These are phyloP conservation scores for Thymus mandschuricus DNA, from an alignment of 257 asterid genomes.

Conservation along the genomic window DNA sequence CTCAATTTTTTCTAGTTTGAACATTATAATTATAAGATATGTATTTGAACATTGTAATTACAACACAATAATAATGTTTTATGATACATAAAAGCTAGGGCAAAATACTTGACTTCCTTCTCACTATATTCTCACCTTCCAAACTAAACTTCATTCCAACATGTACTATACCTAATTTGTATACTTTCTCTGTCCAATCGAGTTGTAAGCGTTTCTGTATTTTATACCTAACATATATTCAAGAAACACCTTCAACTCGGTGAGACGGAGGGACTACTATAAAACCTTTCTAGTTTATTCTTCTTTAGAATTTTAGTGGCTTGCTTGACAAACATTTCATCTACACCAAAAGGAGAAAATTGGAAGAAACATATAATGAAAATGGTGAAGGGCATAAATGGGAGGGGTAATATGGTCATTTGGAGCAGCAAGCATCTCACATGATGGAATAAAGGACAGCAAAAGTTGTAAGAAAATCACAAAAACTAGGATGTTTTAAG, in stretches of 20 bases:
- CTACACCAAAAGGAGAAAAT: too few relatives aligned
- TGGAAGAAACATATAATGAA: not conserved
- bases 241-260: too few relatives aligned
- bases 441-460: slow-evolving; percentile 24
- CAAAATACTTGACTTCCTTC: slow-evolving; percentile 32
- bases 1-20: too few relatives aligned
- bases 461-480: not conserved
- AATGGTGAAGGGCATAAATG: not conserved
- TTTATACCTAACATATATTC: too few relatives aligned
- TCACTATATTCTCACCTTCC: slow-evolving; percentile 34
- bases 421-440: slow-evolving; percentile 15
- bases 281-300: too few relatives aligned
- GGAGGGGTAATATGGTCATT: slow-evolving; percentile 1
- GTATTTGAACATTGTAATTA: too few relatives aligned
- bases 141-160: slow-evolving; percentile 19
- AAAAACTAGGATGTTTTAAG: not conserved
- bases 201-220: too few relatives aligned
- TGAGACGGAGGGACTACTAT: too few relatives aligned
- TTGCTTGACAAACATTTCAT: not conserved
- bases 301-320: too few relatives aligned
- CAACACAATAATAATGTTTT: not conserved
- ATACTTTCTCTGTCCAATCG: too few relatives aligned
- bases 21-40: not conserved
- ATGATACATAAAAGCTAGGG: slow-evolving; percentile 7
- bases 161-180: too few relatives aligned